Evolutionary conservation across 345 rosid species (phyloP), one percentile per base, ranked within the genome.

Genomic region (Camelina sativa): DNA sequence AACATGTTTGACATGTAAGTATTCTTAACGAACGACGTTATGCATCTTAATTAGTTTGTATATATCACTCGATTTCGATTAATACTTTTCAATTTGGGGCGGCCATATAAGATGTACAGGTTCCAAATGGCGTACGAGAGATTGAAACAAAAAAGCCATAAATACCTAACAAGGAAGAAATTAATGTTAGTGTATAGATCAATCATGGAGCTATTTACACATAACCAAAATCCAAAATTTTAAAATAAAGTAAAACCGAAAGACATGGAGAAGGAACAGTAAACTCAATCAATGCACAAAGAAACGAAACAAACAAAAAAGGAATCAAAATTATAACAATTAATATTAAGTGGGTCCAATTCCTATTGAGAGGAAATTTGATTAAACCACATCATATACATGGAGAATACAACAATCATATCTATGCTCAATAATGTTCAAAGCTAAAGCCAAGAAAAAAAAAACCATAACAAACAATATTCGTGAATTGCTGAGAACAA

Each of bases 261-360:
- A 75, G 73, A 59, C 73, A 67, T 50, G 73, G 67, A 58, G 44
- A 67, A 40, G 60, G 53, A 75, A 75, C 78, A 75, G 78, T 59
- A 50, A 66, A 74, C 67, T 67, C 53, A 65, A 65, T 65, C 65
- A 65, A 52, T 73, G 40, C 23, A 56, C 38, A 73, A 16, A 73
- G 63, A 73, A 15, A 62, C 52, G 44, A 62, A 62, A 28, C 40
- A 20, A 73, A 28, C n/a, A 28, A 25, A 28, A 40, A 73, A 73
- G 11, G 0, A 64, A 72, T 37, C 60, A 54, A 55, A 4, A 11
- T 30, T 62, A 30, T 51, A 51, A 19, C 28, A 20, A 7, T 7
- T 57, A 48, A 58, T 23, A 28, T 20, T 4, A 40, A 59, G 67
- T 75, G 79, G 68, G 62, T 75, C 73, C 73, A 57, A 16, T 13